Evolutionary conservation across 2,329 filamentous ascomycete genomes (phyloP), one percentile per base, ranked within the genome.

Genomic region (Pseudopyrenochaeta lycopersici): DNA sequence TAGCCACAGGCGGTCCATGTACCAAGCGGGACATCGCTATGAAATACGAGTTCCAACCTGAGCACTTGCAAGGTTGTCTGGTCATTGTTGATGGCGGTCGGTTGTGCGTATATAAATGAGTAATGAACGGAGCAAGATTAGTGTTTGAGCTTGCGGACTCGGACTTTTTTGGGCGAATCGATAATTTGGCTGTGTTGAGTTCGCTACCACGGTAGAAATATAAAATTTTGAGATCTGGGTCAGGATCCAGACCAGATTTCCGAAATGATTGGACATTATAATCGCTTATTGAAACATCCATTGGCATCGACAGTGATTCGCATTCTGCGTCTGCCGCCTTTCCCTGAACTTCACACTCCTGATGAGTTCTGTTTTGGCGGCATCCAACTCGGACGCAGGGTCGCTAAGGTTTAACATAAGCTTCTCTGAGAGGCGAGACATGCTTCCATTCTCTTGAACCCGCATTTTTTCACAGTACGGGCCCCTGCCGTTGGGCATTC

Each of bases 401-500:
- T 59, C 46, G n/a, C 43, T 50, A 1, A 58, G 14, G 7, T 12
- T 29, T n/a, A 63, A 45, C 30, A 36, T 32, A 1, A 61, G 31
- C 20, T 39, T 54, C 7, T 50, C 46, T 5, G 42, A 30, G 6
- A 43, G 27, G 5, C 38, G 15, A 31, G 21, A 29, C 7, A 58
- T n/a, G 6, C 36, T 38, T 3, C 46, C 52, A 32, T 49, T 39
- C 2, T 49, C 12, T 14, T 41, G 10, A 7, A 66, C 42, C 12
- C 20, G 40, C 35, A 56, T 43, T 31, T 60, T 67, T 41, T 65
- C 54, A 40, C 68, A 71, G 30, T 65, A 69, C 6, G 69, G 60
- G 1, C 20, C 44, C 21, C 56, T 64, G 3, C 50, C 58, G 15
- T 60, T 52, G 7, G 57, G 45, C n/a, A 33, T n/a, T 27, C 52